phyloP scores from a whole-genome alignment of 306 rosid genomes.

The Ochetophila trinervis region DNA sequence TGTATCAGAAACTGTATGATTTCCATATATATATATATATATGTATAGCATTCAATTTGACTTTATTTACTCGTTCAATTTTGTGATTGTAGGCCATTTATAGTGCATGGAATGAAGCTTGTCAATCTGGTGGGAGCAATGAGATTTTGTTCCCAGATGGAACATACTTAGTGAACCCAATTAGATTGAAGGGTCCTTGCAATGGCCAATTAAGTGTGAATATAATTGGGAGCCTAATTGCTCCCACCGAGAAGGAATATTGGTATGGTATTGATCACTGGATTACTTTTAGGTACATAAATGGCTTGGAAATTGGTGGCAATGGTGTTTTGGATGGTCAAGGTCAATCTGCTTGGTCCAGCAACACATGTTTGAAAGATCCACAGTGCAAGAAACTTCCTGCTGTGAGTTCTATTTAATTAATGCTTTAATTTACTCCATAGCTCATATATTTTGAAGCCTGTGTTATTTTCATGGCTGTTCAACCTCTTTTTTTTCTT shows the following conservation, averaged over 20 bases:
- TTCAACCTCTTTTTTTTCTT: too few relatives aligned
- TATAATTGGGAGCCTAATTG: conserved; percentile 9
- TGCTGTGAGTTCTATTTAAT: not conserved
- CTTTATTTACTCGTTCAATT: not conserved
- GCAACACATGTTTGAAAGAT: too few relatives aligned
- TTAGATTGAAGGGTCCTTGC: conserved; percentile 24
- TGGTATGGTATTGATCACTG: not conserved
- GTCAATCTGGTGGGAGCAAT: not conserved
- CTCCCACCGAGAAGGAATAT: not conserved
- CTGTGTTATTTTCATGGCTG: too few relatives aligned
- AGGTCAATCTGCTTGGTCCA: conserved; percentile 19
- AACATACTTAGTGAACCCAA: conserved; percentile 12
- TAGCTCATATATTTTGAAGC: too few relatives aligned
- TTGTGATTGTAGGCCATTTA: conserved; percentile 7
- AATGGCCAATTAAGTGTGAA: not conserved
- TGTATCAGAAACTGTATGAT: too few relatives aligned
- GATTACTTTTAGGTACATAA: conserved; percentile 14
- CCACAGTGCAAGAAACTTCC: conserved; percentile 14
- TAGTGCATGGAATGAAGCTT: conserved; percentile 15
- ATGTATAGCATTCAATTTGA: not conserved
- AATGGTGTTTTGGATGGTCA: conserved; percentile 19
- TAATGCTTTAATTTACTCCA: not conserved
- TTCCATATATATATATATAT: not conserved
- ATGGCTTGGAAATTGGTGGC: conserved; percentile 4
- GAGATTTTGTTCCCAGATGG: conserved; percentile 21